Evolutionary conservation across 2,329 filamentous ascomycete species (phyloP).

Genomic region (Talaromyces sp.): DNA sequence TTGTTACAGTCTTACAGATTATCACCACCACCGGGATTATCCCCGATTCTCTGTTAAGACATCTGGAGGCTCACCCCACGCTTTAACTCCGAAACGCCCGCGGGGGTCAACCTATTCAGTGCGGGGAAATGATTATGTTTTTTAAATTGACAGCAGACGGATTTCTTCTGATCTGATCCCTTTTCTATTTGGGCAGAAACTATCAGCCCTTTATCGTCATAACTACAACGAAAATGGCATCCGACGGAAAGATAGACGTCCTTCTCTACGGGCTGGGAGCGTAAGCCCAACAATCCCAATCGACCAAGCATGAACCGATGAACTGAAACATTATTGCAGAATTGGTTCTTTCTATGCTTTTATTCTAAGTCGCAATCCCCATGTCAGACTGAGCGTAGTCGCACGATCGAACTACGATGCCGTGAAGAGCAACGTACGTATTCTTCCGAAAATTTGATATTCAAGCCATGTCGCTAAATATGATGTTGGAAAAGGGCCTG

Average conservation of each 20-base stretch:
- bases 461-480: not conserved
- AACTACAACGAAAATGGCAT: conserved; percentile 15
- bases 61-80: not conserved
- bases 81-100: not conserved
- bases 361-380: conserved; percentile 42
- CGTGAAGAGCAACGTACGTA: conserved; percentile 35
- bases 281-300: conserved; percentile 32
- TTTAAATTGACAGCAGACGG: not conserved
- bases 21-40: not conserved
- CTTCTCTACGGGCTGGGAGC: conserved; percentile 52
- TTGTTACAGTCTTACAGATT: too few relatives aligned
- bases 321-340: conserved; percentile 26
- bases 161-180: not conserved
- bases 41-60: not conserved
- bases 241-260: conserved; percentile 33
- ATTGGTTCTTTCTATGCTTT: conserved; percentile 58
- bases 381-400: conserved; percentile 40
- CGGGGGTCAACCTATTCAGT: not conserved
- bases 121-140: not conserved
- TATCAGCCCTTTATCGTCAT: not conserved
- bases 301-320: not conserved
- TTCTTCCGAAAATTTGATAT: not conserved
- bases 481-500: conserved; percentile 30
- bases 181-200: not conserved
- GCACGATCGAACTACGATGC: conserved; percentile 45